Conservation (phyloP, 2,329 filamentous ascomycete genomes). For the Magnaporthiopsis rhizophila region DNA sequence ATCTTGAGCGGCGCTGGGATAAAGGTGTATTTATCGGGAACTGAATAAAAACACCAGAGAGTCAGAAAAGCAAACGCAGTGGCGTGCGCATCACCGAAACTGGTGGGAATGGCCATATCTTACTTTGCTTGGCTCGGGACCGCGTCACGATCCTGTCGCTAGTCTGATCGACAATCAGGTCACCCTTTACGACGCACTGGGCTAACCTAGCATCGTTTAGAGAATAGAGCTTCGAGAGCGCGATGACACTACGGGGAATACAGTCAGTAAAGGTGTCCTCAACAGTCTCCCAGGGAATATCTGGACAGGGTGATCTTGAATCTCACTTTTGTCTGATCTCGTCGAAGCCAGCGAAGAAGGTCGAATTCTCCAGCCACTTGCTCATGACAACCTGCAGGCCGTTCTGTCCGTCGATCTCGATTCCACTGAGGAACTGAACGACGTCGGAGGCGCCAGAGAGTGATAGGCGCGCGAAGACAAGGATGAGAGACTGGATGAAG, state of each 20-base stretch:
- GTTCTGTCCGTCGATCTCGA: constrained; percentile 69
- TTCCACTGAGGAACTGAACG: constrained; percentile 80
- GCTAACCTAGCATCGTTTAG: constrained; percentile 74
- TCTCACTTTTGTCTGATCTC: constrained; percentile 92
- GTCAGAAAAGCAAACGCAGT: constrained; percentile 1
- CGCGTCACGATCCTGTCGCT: constrained; percentile 88
- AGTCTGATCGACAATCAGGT: constrained; percentile 66
- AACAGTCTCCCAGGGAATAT: not conserved
- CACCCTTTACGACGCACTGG: constrained; percentile 81
- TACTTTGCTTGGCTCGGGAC: constrained; percentile 78
- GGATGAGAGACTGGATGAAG: constrained; percentile 91
- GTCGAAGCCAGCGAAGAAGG: constrained; percentile 96
- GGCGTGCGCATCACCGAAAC: not conserved
- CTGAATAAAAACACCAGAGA: constrained; percentile 21
- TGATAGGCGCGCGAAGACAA: constrained; percentile 89
- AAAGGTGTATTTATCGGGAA: constrained; percentile 83
- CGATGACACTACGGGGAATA: constrained; percentile 60
- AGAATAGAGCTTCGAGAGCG: constrained; percentile 82
- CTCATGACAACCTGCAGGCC: constrained; percentile 83
- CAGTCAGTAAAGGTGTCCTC: constrained; percentile 18
- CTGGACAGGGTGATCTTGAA: no score
- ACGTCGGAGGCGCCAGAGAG: constrained; percentile 81
- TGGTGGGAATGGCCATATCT: constrained; percentile 19
- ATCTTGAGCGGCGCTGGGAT: constrained; percentile 90
- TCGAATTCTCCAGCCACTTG: constrained; percentile 96